phyloP scores from a whole-genome alignment of 805 yeast species.

The Kluyveromyces dobzhanskii region DNA sequence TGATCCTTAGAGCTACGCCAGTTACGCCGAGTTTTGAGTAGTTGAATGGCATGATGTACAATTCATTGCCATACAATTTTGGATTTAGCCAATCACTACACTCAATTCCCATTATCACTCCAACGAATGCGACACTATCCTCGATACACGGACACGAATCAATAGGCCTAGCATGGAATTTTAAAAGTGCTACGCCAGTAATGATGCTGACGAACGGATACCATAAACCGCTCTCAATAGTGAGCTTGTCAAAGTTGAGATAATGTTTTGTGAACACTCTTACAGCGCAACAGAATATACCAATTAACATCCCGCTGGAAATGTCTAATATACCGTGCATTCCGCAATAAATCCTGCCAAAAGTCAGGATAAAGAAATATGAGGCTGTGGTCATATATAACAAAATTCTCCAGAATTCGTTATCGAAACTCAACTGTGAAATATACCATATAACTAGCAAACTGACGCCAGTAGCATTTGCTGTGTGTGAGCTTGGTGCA shows the following conservation, averaged over 20 bases:
- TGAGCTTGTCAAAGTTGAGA: slow-evolving; percentile 37
- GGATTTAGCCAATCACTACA: slow-evolving; percentile 45
- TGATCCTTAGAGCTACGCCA: slow-evolving; percentile 37
- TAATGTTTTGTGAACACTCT: slow-evolving; percentile 37
- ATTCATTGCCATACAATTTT: slow-evolving; percentile 29
- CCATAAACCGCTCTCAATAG: slow-evolving; percentile 13
- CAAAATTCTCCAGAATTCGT: slow-evolving; percentile 4
- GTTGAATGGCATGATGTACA: slow-evolving; percentile 3
- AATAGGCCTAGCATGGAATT: slow-evolving; percentile 72
- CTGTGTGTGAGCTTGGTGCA: slow-evolving; percentile 89
- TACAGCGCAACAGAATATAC: slow-evolving; percentile 42
- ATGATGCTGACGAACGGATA: slow-evolving; percentile 33
- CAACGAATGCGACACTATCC: slow-evolving; percentile 87
- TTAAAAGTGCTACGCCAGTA: slow-evolving; percentile 42
- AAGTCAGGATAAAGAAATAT: slow-evolving; percentile 57
- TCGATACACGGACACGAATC: slow-evolving; percentile 96
- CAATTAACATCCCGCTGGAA: slow-evolving; percentile 54
- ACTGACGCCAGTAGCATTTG: slow-evolving; percentile 83
- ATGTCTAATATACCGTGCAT: slow-evolving; percentile 94
- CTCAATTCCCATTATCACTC: slow-evolving; percentile 76
- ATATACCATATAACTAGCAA: slow-evolving; percentile 35
- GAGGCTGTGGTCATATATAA: slow-evolving; percentile 20
- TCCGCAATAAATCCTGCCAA: slow-evolving; percentile 89
- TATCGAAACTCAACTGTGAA: slow-evolving; percentile 2
- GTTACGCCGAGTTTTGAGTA: slow-evolving; percentile 6